Percentiles rank a stretch among this genome's conserved stretches.
Conservation (phyloP, 2,329 filamentous ascomycete species). For the Aspergillus ruber region DNA sequence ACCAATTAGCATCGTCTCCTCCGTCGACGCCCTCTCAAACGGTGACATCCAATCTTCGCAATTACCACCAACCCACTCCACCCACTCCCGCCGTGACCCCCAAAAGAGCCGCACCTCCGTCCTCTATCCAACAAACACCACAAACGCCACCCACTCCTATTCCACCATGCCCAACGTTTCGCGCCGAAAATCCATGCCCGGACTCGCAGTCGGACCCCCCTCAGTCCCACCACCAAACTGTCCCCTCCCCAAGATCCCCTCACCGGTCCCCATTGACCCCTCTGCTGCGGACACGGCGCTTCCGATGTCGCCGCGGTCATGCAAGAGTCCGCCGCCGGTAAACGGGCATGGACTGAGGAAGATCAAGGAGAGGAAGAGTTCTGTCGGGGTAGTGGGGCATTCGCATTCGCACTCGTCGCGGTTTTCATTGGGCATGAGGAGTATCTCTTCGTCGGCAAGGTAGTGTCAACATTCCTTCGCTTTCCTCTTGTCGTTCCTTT, state of each 20-base stretch:
- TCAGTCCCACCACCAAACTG: constrained; percentile 27
- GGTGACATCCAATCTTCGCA: constrained; percentile 8
- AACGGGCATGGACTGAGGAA: neutral
- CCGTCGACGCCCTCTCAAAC: constrained; percentile 3
- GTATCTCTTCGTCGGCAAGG: neutral
- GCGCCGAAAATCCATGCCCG: constrained; percentile 29
- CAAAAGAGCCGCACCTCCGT: constrained; percentile 12
- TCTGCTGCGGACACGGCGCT: neutral
- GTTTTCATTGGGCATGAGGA: neutral
- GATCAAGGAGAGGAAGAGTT: neutral
- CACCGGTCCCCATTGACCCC: constrained; percentile 7
- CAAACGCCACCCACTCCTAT: neutral
- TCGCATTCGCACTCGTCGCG: neutral
- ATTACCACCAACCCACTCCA: constrained; percentile 3
- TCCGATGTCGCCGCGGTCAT: no score
- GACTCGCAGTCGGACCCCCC: constrained; percentile 24
- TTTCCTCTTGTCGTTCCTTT: neutral
- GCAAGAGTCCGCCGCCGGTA: no score
- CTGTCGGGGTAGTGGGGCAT: neutral
- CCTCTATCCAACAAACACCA: constrained; percentile 3
- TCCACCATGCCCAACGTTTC: constrained; percentile 11
- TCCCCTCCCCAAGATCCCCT: constrained; percentile 28
- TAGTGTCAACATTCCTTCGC: neutral
- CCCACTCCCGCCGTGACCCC: constrained; percentile 2
- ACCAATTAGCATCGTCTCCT: constrained; percentile 12